Conservation (phyloP, 2,329 filamentous ascomycete genomes). For the Neoascochyta sp. region DNA sequence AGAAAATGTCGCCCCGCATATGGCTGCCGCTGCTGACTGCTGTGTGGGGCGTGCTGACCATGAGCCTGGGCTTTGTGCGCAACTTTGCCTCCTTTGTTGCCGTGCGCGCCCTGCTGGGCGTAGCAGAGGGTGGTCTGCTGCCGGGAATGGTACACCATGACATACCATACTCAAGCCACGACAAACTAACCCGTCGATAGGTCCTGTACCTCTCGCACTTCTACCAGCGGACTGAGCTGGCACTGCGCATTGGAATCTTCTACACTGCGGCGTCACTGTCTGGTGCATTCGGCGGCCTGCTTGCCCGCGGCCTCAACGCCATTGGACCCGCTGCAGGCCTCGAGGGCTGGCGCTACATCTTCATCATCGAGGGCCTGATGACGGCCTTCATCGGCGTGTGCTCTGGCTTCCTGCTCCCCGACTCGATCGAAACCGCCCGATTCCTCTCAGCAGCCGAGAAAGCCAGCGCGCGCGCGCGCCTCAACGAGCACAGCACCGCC, state of each 20-base stretch:
- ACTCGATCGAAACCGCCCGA: conserved; percentile 51
- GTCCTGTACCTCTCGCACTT: conserved; percentile 60
- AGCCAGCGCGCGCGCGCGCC: conserved; percentile 46
- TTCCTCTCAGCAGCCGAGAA: conserved; percentile 56
- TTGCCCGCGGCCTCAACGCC: conserved; percentile 59
- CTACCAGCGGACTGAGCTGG: conserved; percentile 58
- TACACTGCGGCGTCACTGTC: conserved; percentile 65
- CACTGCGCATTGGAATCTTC: conserved; percentile 62
- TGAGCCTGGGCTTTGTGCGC: conserved; percentile 55
- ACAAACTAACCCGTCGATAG: conserved; percentile 4
- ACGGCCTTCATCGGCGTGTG: conserved; percentile 53
- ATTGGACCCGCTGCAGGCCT: conserved; percentile 55
- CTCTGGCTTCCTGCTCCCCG: conserved; percentile 55
- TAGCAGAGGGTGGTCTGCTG: conserved; percentile 62
- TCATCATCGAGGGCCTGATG: conserved; percentile 56
- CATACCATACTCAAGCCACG: background rate
- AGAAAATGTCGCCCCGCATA: conserved; percentile 57
- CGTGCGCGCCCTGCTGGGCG: conserved; percentile 59
- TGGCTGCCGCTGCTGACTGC: conserved; percentile 58
- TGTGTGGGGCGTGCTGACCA: conserved; percentile 57
- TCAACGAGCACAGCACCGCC: conserved; percentile 37
- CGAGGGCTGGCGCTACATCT: conserved; percentile 60
- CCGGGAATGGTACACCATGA: conserved; percentile 56
- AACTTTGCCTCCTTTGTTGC: conserved; percentile 57
- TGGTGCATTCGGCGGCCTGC: conserved; percentile 61